Evolutionary conservation across 495 filamentous ascomycete genomes (phyloP), one percentile per base, ranked within the genome.

Genomic region (Annulohypoxylon maeteangense): DNA sequence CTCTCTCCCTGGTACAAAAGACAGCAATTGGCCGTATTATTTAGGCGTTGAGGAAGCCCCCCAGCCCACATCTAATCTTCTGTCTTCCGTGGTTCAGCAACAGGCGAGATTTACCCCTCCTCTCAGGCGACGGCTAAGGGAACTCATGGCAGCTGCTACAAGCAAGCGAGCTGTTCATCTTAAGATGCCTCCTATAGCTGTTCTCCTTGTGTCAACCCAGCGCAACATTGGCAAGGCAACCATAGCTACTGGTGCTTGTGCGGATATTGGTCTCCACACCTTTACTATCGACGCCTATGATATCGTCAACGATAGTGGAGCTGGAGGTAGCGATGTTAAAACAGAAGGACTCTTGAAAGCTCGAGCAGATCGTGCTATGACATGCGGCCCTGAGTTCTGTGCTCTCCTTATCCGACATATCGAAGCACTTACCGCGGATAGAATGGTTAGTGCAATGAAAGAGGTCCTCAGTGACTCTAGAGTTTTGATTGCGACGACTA

Each of bases 271-370:
- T 11, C 80, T 98, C 3, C 95, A 99, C 77, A 90, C 89, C 1
- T 98, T 98, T 74, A 81, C 89, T 10, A 91, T 99, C 63, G 93
- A 98, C 76, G 91, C 93, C 0, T 97, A 96, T 76, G 96, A 99
- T 70, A 93, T 98, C 53, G 82, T 97, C 11, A 93, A 93, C 8
- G 95, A 98, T 72, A 92, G 93, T 18, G 92, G 92, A 38, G 90
- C 88, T 0, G 92, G 92, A 31, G 92, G 92, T 7, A 90, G 91
- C 62, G 95, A 99, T 74, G 92, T 96, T 45, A 97, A 98, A 82
- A 94, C 93, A 0, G 95, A 96, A 67, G 93, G 90, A 4, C 92
- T 95, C 70, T 81, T 99, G 20, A 91, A 95, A 69, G 91, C 93
- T 6, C 88, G 95, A 54, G 92, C 91, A 2, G 95, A 98, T 60